These are phyloP conservation scores for Daldinia caldariorum DNA, from an alignment of 495 filamentous ascomycete species.

Conservation along the genomic window DNA sequence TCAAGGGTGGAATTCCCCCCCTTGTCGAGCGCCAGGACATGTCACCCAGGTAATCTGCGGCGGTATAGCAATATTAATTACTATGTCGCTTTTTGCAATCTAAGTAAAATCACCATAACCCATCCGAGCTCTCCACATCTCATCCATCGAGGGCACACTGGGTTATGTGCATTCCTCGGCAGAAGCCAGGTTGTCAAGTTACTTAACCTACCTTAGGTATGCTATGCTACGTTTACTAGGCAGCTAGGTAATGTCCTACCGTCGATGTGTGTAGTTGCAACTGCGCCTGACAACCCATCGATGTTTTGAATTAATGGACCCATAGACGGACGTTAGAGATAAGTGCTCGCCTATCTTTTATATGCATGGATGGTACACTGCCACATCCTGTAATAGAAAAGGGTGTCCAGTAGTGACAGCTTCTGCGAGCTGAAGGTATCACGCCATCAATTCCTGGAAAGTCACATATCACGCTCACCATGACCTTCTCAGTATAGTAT, in stretches of 20 bases:
- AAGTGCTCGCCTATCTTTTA: not conserved
- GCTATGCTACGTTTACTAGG: not conserved
- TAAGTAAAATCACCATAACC: not conserved
- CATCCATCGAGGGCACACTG: not conserved
- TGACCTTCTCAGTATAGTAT: slow-evolving; percentile 1
- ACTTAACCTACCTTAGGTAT: not conserved
- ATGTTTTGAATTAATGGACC: not conserved
- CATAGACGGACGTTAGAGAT: not conserved
- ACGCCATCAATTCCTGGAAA: not conserved
- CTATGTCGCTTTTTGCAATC: not conserved
- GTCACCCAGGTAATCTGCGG: not conserved
- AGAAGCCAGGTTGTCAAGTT: not conserved
- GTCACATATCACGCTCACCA: not conserved
- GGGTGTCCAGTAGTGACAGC: not conserved
- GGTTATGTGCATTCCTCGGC: not conserved
- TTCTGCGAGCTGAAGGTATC: not conserved
- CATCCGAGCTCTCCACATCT: not conserved
- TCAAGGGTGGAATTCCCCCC: not conserved
- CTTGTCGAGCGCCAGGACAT: not conserved
- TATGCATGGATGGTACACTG: slow-evolving; percentile 5
- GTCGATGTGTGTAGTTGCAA: not conserved
- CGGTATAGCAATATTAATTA: not conserved
- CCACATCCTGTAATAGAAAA: slow-evolving; percentile 7
- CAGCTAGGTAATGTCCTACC: too few species aligned
- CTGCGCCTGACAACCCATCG: not conserved